Percentiles rank a stretch among this genome's conserved stretches.
phyloP scores from a whole-genome alignment of 2,329 filamentous ascomycete genomes.

The Neonectria hederae region DNA sequence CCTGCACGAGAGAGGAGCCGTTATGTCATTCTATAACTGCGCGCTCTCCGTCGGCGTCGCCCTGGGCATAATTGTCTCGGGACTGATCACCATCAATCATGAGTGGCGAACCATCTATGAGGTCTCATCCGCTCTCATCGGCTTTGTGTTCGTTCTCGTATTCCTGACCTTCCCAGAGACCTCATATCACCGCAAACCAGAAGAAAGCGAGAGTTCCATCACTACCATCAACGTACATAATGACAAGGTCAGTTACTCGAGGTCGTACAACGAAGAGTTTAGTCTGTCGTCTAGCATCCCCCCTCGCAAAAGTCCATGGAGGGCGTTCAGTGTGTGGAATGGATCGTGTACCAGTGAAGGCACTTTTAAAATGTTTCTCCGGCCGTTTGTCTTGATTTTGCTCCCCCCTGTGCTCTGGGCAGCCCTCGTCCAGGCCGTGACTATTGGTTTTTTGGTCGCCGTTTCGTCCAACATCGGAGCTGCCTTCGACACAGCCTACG shows the following conservation, averaged over 20 bases:
- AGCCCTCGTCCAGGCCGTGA: slow-evolving; percentile 62
- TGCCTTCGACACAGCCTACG: slow-evolving; percentile 54
- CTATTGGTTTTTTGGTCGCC: slow-evolving; percentile 65
- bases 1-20: slow-evolving; percentile 62
- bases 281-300: background rate
- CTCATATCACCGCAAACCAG: slow-evolving; percentile 51
- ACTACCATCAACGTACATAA: slow-evolving; percentile 14
- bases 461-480: slow-evolving; percentile 62
- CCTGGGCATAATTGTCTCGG: slow-evolving; percentile 54
- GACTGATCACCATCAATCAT: slow-evolving; percentile 59
- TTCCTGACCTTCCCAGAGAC: slow-evolving; percentile 67
- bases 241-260: slow-evolving; percentile 20
- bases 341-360: slow-evolving; percentile 56
- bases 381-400: slow-evolving; percentile 59
- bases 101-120: slow-evolving; percentile 63
- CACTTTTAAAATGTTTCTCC: slow-evolving; percentile 57
- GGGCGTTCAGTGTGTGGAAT: slow-evolving; percentile 53
- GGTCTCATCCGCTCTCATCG: slow-evolving; percentile 60
- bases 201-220: slow-evolving; percentile 15
- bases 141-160: slow-evolving; percentile 56
- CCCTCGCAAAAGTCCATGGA: slow-evolving; percentile 44
- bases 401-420: slow-evolving; percentile 66
- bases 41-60: slow-evolving; percentile 55
- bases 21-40: slow-evolving; percentile 59
- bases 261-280: slow-evolving; percentile 29